Percentiles rank a stretch among this genome's conserved stretches.
Evolutionary conservation across 2,329 filamentous ascomycete genomes (phyloP).

Genomic region (Claviceps sp.): DNA sequence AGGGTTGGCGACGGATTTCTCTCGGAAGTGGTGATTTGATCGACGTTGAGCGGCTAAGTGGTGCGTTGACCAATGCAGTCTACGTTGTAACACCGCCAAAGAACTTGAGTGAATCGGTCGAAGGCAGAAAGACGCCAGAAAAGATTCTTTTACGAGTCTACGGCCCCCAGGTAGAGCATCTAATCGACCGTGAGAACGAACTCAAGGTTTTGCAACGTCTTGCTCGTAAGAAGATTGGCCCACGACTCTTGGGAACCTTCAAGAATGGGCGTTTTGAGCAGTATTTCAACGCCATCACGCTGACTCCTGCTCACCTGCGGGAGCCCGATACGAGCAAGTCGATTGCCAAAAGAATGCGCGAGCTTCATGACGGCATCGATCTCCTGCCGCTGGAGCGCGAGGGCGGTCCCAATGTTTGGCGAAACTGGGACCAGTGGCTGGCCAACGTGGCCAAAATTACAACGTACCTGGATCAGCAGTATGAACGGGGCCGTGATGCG

Average conservation of each 20-base stretch:
- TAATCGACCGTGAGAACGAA: slow-evolving; percentile 89
- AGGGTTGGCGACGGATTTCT: slow-evolving; percentile 79
- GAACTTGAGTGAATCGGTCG: slow-evolving; percentile 30
- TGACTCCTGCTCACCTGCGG: slow-evolving; percentile 65
- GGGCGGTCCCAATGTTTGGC: slow-evolving; percentile 71
- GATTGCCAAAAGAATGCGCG: slow-evolving; percentile 95
- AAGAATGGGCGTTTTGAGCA: slow-evolving; percentile 92
- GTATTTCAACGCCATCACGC: slow-evolving; percentile 71
- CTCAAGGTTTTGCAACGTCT: slow-evolving; percentile 74
- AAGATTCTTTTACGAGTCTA: slow-evolving; percentile 88
- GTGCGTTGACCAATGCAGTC: slow-evolving; percentile 89
- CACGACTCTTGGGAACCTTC: slow-evolving; percentile 81
- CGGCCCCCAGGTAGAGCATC: slow-evolving; percentile 84
- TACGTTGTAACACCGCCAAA: slow-evolving; percentile 82
- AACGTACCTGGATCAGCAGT: slow-evolving; percentile 42
- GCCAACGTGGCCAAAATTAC: slow-evolving; percentile 48
- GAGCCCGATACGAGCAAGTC: slow-evolving; percentile 74
- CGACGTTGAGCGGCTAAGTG: slow-evolving; percentile 65
- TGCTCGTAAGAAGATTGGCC: slow-evolving; percentile 84
- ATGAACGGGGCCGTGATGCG: slow-evolving; percentile 27
- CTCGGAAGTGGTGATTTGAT: slow-evolving; percentile 56
- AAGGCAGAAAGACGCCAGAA: slow-evolving; percentile 31
- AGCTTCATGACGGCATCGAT: slow-evolving; percentile 88
- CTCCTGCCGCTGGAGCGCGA: slow-evolving; percentile 65
- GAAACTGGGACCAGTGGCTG: slow-evolving; percentile 91